Evolutionary conservation across 2,329 filamentous ascomycete species (phyloP).

Genomic region (Xylaria hypoxylon): DNA sequence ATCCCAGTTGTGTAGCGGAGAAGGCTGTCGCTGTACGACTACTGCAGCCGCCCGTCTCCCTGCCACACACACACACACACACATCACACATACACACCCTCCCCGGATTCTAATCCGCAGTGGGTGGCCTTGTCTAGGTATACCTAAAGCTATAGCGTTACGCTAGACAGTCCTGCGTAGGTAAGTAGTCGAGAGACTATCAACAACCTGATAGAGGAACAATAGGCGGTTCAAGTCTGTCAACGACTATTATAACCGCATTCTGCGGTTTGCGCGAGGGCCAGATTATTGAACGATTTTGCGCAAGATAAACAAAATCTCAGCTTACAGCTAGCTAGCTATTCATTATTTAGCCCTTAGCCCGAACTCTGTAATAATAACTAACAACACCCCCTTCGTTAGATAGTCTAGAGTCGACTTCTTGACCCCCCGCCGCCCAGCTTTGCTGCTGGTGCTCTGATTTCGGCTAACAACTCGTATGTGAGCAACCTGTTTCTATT

Average conservation of each 20-base stretch:
- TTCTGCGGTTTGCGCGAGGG: conserved; percentile 14
- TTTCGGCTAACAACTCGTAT: conserved; percentile 31
- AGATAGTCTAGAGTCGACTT: conserved; percentile 12
- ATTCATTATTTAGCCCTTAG: conserved; percentile 13
- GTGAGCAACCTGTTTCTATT: conserved; percentile 33
- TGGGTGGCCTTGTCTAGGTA: conserved; percentile 41
- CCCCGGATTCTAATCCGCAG: conserved; percentile 49
- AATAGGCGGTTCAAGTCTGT: conserved; percentile 4
- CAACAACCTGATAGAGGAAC: conserved; percentile 16
- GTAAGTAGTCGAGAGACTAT: conserved; percentile 23
- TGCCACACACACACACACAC: conserved; percentile 40
- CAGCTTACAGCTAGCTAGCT: conserved; percentile 21
- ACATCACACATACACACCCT: conserved; percentile 40
- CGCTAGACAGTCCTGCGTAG: conserved; percentile 32
- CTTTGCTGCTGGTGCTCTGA: conserved; percentile 29
- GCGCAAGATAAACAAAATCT: conserved; percentile 26
- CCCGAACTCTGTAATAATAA: conserved; percentile 16
- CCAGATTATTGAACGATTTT: conserved; percentile 9
- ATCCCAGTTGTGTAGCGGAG: conserved; percentile 25
- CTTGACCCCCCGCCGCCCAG: conserved; percentile 30
- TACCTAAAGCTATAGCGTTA: conserved; percentile 40
- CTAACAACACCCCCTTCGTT: conserved; percentile 29
- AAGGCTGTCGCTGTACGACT: conserved; percentile 35
- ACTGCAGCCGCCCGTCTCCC: conserved; percentile 46
- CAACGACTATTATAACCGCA: conserved; percentile 6